Evolutionary conservation across 2,329 filamentous ascomycete species (phyloP).

Genomic region (Talaromyces verruculosus): DNA sequence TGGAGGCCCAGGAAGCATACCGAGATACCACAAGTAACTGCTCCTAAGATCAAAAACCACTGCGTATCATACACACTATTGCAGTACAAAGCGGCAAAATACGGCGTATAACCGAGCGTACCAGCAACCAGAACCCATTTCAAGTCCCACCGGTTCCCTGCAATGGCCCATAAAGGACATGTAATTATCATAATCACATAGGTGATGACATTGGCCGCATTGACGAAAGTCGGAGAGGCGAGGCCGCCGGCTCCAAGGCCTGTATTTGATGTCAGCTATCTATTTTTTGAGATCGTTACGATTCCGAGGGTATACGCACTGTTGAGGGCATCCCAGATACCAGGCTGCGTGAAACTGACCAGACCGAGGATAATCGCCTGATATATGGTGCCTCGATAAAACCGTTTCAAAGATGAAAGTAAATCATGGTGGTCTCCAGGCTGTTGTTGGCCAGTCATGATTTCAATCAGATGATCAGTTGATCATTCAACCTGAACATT

Average conservation of each 20-base stretch:
- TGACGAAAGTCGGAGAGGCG: conserved; percentile 36
- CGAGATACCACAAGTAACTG: neutral
- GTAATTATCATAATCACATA: conserved; percentile 52
- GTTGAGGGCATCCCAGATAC: conserved; percentile 43
- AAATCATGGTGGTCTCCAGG: neutral
- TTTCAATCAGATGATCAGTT: neutral
- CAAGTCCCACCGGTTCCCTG: neutral
- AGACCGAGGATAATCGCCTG: conserved; percentile 51
- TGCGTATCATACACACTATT: neutral
- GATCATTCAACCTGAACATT: neutral
- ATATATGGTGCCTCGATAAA: conserved; percentile 43
- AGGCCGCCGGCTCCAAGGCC: conserved; percentile 36
- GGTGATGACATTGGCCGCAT: conserved; percentile 46
- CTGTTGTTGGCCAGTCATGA: neutral
- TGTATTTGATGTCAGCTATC: conserved; percentile 37
- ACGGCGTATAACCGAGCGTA: neutral
- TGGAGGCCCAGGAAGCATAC: neutral
- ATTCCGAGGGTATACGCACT: neutral
- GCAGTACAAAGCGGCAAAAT: neutral
- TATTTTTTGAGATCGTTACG: neutral
- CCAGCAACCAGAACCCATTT: neutral
- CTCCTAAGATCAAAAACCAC: neutral
- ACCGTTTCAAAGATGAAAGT: neutral
- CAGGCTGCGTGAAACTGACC: conserved; percentile 50
- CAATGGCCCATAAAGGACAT: conserved; percentile 42